Base-by-base conservation (phyloP, 805 yeast species). In the Hanseniaspora nectarophila region DNA sequence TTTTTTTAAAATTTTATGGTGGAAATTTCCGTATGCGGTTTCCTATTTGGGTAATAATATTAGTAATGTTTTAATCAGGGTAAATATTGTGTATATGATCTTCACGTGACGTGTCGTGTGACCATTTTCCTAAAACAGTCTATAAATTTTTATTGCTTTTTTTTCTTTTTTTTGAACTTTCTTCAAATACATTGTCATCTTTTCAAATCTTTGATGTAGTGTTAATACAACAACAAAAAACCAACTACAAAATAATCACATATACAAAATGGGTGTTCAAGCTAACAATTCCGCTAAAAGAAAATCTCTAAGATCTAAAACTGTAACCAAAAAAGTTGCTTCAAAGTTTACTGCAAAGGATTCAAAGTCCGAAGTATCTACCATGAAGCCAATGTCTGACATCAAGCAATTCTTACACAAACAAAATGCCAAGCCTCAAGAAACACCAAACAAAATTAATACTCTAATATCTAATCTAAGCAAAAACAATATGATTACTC, bases 351-450 rank as follows among this genome's bases (percentile, higher is more conserved):
- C 13, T 20, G 33, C 21, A 54, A 15, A 28, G 40, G 39, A 16
- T 23, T 15, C 43, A 4, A 21, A 26, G 39, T 34, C 33, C 34
- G 43, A 26, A 16, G 10, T n/a, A 13, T 21, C 53, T 6, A 34
- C 37, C 12, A 40, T 43, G 21, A 60, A 59, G 16, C 56, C 67
- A 5, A 63, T 69, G 28, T 61, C 63, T 20, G 72, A 69, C 56
- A 69, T 72, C 44, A 63, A 64, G 48, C 71, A 83, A 1, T 72
- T 75, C 59, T 65, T 80, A 40, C 79, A 78, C 57, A 73, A 73
- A 50, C 70, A 67, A 58, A 76, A 76, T 56, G 70, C 70, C 29
- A 67, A 77, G 1, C 76, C 70, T 60, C 80, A 75, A 21, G 80
- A 33, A 42, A n/a, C 26, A 13, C 15, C 77, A 56, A 61, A 31